phyloP scores from a whole-genome alignment of 441 rosid species.

The Macaranga tanarius region DNA sequence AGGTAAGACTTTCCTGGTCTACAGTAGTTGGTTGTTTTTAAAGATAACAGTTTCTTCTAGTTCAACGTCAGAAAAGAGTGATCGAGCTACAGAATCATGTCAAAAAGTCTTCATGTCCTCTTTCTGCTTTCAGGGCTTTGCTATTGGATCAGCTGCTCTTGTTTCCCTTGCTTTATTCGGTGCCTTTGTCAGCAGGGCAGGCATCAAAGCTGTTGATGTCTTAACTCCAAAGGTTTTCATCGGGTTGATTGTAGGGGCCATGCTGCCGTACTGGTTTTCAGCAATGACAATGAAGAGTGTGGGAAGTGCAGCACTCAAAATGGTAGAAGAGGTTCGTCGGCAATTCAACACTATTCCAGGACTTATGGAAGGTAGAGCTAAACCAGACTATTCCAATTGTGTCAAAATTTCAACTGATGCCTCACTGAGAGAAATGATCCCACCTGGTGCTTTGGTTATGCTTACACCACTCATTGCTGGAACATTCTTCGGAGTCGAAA shows the following conservation, averaged over 20 bases:
- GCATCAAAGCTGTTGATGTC: constrained; percentile 54
- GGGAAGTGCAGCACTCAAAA: constrained; percentile 70
- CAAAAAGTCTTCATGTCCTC: background rate
- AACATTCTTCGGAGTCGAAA: constrained; percentile 62
- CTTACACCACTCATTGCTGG: constrained; percentile 71
- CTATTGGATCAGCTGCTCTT: constrained; percentile 67
- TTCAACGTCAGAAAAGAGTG: background rate
- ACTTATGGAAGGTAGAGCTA: constrained; percentile 55
- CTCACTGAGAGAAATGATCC: constrained; percentile 66
- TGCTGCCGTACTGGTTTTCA: constrained; percentile 78
- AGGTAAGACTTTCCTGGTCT: constrained; percentile 31
- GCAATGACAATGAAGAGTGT: constrained; percentile 84
- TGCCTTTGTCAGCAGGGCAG: constrained; percentile 65
- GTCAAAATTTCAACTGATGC: constrained; percentile 71
- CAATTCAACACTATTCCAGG: constrained; percentile 73
- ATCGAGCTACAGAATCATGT: no score
- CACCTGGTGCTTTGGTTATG: constrained; percentile 66
- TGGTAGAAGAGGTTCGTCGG: constrained; percentile 70
- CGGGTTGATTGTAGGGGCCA: constrained; percentile 58
- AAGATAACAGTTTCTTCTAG: background rate
- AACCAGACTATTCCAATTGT: constrained; percentile 68
- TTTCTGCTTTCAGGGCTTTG: constrained; percentile 50
- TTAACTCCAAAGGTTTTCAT: constrained; percentile 63
- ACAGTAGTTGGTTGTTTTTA: background rate
- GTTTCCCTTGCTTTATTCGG: constrained; percentile 69